These are phyloP conservation scores for Fusarium pseudonygamai DNA, from an alignment of 2,329 filamentous ascomycete species.

Conservation along the genomic window DNA sequence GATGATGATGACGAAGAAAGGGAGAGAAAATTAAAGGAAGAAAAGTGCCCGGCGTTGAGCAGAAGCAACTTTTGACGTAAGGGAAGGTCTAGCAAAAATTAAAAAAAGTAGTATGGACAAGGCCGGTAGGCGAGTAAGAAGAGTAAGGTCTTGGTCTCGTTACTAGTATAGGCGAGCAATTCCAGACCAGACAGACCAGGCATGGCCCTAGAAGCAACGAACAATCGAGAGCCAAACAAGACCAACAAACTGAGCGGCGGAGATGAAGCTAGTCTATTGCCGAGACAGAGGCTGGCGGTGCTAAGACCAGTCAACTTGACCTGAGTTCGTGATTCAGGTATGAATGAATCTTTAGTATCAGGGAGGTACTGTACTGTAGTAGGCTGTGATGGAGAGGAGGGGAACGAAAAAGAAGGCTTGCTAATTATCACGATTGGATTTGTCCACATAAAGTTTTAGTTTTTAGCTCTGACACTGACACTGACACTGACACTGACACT, in stretches of 20 bases:
- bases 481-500: not conserved
- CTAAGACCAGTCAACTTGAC: conserved; percentile 23
- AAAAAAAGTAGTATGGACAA: not conserved
- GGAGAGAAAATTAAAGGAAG: conserved; percentile 7
- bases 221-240: conserved; percentile 21
- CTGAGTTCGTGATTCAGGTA: not conserved
- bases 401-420: not conserved
- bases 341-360: not conserved
- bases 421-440: not conserved
- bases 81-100: conserved; percentile 1
- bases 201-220: conserved; percentile 27
- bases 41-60: not conserved
- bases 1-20: not conserved
- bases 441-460: not conserved
- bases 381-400: not conserved
- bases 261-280: conserved; percentile 39
- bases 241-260: conserved; percentile 14
- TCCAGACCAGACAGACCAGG: conserved; percentile 18
- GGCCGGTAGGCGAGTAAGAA: conserved; percentile 9
- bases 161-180: conserved; percentile 12
- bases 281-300: conserved; percentile 25
- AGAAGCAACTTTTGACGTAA: conserved; percentile 29
- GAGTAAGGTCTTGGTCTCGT: not conserved
- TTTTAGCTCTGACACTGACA: not conserved
- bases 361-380: not conserved